Percentiles rank a stretch among this genome's conserved stretches.
phyloP scores from a whole-genome alignment of 768 basidiomycete species.

The Leccinum aurantiacum region DNA sequence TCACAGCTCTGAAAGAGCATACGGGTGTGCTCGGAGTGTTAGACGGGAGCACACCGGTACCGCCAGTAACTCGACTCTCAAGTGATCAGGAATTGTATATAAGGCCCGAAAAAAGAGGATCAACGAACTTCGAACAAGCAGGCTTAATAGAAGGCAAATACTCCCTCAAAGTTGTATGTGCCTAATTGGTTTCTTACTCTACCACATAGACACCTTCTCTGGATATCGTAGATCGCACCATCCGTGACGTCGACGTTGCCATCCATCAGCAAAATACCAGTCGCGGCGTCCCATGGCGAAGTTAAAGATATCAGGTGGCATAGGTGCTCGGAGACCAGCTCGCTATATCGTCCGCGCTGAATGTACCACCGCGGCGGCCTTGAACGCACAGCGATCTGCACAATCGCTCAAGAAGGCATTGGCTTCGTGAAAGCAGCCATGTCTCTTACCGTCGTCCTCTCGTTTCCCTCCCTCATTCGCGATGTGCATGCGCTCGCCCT shows the following conservation, averaged over 20 bases:
- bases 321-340: slow-evolving; percentile 43
- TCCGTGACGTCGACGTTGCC: slow-evolving; percentile 78
- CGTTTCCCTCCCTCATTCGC: no score
- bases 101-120: slow-evolving; percentile 68
- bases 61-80: slow-evolving; percentile 29
- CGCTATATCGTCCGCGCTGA: slow-evolving; percentile 30
- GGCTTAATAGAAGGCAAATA: slow-evolving; percentile 60
- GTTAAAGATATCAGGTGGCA: slow-evolving; percentile 40
- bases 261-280: slow-evolving; percentile 56
- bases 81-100: slow-evolving; percentile 71
- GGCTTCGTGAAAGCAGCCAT: no score
- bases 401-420: no score
- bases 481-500: no score
- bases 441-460: no score
- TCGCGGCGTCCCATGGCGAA: slow-evolving; percentile 54
- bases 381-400: no score
- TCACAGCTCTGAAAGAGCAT: slow-evolving; percentile 69
- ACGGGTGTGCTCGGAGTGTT: slow-evolving; percentile 47
- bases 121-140: slow-evolving; percentile 58
- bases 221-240: slow-evolving; percentile 79
- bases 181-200: background rate
- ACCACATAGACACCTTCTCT: slow-evolving; percentile 68
- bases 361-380: no score
- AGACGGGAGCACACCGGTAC: background rate
- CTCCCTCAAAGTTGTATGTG: background rate